A percentile compares a stretch with the other conserved stretches of the same genome.
Evolutionary conservation across 768 basidiomycete species (phyloP).

Genomic region (Holtermanniella nyarrowii): DNA sequence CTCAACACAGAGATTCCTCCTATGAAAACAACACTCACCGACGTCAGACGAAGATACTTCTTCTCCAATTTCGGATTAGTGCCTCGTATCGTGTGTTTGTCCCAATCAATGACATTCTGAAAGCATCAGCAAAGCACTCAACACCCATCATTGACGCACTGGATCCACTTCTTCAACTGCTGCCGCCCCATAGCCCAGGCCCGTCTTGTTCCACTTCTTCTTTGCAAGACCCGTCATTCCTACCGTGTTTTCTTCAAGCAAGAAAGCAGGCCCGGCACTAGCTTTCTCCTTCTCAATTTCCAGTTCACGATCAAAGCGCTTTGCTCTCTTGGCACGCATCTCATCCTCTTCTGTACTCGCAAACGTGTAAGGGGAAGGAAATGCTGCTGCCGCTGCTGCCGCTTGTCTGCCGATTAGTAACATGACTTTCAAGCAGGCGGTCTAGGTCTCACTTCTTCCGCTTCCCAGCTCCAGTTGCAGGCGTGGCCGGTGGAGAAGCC

Average conservation of each 20-base stretch:
- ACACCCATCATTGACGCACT: conserved; percentile 46
- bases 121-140: conserved; percentile 3
- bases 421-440: too few relatives aligned
- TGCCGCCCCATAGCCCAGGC: conserved; percentile 26
- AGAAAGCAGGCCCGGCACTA: conserved; percentile 8
- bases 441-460: conserved; percentile 21
- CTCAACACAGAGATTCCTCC: background rate
- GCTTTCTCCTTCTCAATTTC: conserved; percentile 52
- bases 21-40: conserved; percentile 47
- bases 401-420: too few relatives aligned
- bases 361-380: conserved; percentile 26
- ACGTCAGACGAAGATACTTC: conserved; percentile 86
- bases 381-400: conserved; percentile 9
- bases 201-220: conserved; percentile 37
- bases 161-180: conserved; percentile 49
- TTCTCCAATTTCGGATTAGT: conserved; percentile 84
- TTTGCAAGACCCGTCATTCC: conserved; percentile 24
- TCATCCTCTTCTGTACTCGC: conserved; percentile 35
- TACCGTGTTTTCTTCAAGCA: conserved; percentile 17
- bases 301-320: conserved; percentile 83
- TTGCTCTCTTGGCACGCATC: conserved; percentile 51
- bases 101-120: conserved; percentile 95
- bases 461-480: conserved; percentile 14
- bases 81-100: conserved; percentile 87
- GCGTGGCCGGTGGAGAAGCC: background rate